These are phyloP conservation scores for Saccharata proteae DNA, from an alignment of 2,329 filamentous ascomycete genomes.

Conservation along the genomic window DNA sequence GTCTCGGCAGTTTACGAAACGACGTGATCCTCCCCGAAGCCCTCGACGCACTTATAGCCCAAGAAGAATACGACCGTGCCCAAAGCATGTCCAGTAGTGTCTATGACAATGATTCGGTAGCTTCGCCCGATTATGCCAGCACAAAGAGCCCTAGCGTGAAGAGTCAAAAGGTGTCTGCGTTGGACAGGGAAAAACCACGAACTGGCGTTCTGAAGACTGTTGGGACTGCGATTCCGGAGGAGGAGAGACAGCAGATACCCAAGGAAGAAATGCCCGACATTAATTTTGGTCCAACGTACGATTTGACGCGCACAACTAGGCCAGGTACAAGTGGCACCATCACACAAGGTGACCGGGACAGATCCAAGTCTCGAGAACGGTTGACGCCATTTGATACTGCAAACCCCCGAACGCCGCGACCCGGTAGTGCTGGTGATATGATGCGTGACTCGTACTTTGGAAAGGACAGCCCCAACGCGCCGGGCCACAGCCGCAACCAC, in stretches of 20 bases:
- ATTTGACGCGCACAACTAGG: constrained; percentile 44
- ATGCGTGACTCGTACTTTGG: constrained; percentile 19
- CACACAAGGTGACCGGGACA: constrained; percentile 24
- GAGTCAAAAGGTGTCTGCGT: constrained; percentile 17
- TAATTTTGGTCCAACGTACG: constrained; percentile 77
- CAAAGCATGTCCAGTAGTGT: constrained; percentile 36
- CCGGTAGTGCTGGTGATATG: constrained; percentile 15
- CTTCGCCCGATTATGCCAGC: constrained; percentile 71
- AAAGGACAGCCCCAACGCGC: constrained; percentile 24
- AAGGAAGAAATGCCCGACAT: constrained; percentile 54
- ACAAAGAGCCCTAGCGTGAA: constrained; percentile 35
- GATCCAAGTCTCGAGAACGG: constrained; percentile 14
- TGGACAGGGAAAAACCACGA: constrained; percentile 57
- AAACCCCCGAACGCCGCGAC: constrained; percentile 4
- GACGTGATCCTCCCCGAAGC: constrained; percentile 33
- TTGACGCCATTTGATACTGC: constrained; percentile 2
- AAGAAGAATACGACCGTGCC: constrained; percentile 11
- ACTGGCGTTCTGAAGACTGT: constrained; percentile 72
- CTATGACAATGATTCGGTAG: constrained; percentile 52
- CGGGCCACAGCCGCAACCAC: constrained; percentile 28
- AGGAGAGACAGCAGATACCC: constrained; percentile 19
- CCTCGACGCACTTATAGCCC: constrained; percentile 26
- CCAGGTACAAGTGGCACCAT: constrained; percentile 45
- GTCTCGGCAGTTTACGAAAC: constrained; percentile 31
- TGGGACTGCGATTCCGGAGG: constrained; percentile 33